A percentile compares a stretch with the other conserved stretches of the same genome.
These are phyloP conservation scores for Xylariaceae sp. DNA, from an alignment of 2,329 filamentous ascomycete genomes.

Conservation along the genomic window DNA sequence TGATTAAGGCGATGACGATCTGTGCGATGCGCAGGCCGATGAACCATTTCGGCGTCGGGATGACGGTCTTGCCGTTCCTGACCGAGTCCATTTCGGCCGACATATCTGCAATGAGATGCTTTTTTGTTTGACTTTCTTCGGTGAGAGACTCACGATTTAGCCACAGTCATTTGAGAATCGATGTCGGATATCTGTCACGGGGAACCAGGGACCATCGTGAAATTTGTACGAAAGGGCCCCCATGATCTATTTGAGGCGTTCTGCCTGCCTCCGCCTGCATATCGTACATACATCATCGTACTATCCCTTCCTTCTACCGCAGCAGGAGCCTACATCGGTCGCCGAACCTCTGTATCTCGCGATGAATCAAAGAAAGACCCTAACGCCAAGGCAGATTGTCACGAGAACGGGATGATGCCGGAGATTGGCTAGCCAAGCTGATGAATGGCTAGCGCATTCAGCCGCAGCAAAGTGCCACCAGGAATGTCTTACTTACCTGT, in stretches of 20 bases:
- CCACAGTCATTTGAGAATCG: background rate
- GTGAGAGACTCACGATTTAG: background rate
- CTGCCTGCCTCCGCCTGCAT: background rate
- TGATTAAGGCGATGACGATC: slow-evolving; percentile 38
- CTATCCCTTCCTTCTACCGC: background rate
- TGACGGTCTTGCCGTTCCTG: slow-evolving; percentile 30
- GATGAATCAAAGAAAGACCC: background rate
- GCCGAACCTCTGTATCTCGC: slow-evolving; percentile 1
- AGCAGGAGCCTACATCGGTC: background rate
- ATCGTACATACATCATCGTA: background rate
- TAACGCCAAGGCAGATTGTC: background rate
- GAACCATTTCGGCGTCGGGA: slow-evolving; percentile 42
- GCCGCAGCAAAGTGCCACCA: slow-evolving; percentile 12
- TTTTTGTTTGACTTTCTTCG: background rate
- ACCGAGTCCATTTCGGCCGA: slow-evolving; percentile 20
- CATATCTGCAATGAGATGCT: background rate
- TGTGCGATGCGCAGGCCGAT: slow-evolving; percentile 38
- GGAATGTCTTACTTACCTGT: slow-evolving; percentile 4
- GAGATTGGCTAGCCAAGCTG: slow-evolving; percentile 9
- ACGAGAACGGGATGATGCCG: background rate
- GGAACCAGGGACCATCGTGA: background rate
- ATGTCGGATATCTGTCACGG: background rate
- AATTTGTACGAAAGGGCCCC: slow-evolving; percentile 8
- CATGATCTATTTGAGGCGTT: background rate
- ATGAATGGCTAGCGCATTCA: slow-evolving; percentile 14